Conservation (phyloP, 2,329 filamentous ascomycete species). For the Ophiostoma ips region DNA sequence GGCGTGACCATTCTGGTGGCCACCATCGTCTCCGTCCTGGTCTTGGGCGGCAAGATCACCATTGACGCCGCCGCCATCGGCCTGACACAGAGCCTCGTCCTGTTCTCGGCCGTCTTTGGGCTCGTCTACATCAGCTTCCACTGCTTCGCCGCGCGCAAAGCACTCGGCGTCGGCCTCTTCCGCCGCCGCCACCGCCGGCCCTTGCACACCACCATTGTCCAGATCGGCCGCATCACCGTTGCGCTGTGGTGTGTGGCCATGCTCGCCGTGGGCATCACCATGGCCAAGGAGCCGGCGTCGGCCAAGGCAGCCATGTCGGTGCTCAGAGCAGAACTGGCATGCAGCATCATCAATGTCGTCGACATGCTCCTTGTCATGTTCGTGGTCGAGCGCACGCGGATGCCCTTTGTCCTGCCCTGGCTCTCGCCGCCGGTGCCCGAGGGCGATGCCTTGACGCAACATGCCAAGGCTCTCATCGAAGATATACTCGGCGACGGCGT, state of each 20-base stretch:
- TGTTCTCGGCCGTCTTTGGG: conserved; percentile 17
- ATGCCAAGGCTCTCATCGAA: conserved; percentile 10
- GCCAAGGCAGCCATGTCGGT: not conserved
- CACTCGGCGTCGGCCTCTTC: conserved; percentile 14
- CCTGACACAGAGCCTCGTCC: conserved; percentile 16
- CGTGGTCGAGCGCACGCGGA: conserved; percentile 9
- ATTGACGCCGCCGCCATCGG: conserved; percentile 12
- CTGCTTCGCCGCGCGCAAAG: conserved; percentile 16
- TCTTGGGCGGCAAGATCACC: conserved; percentile 12
- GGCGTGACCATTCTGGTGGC: conserved; percentile 12
- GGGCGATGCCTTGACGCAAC: not conserved
- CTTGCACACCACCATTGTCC: conserved; percentile 19
- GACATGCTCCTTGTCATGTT: conserved; percentile 5
- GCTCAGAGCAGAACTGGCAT: conserved; percentile 9
- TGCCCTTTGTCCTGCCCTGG: conserved; percentile 15
- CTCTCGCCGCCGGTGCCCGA: conserved; percentile 11
- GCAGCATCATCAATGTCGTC: conserved; percentile 7
- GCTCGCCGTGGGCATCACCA: conserved; percentile 17
- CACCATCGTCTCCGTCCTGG: conserved; percentile 14
- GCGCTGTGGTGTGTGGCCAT: conserved; percentile 19
- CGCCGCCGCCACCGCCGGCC: conserved; percentile 17
- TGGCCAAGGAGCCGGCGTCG: conserved; percentile 3
- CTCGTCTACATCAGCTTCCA: conserved; percentile 21
- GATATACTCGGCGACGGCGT: conserved; percentile 12
- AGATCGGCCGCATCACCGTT: conserved; percentile 18